Percentiles rank a stretch among this genome's conserved stretches.
These are phyloP conservation scores for Penicillium sp. DNA, from an alignment of 2,329 filamentous ascomycete genomes.

Conservation along the genomic window DNA sequence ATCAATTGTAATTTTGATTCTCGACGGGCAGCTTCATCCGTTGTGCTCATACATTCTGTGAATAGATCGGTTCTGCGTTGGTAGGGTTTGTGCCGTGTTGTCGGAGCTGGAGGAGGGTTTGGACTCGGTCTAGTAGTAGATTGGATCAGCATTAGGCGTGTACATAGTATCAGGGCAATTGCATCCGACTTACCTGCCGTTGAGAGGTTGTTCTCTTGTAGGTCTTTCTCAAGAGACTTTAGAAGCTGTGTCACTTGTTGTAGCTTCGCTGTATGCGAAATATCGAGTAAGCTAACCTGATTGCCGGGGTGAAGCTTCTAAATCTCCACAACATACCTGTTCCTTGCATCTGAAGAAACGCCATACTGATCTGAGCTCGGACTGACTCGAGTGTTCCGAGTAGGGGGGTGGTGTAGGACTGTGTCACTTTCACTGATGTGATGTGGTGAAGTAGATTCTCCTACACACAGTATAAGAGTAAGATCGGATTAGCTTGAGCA, in stretches of 20 bases:
- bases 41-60: constrained; percentile 60
- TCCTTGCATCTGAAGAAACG: constrained; percentile 26
- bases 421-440: neutral
- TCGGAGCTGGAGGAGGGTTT: constrained; percentile 65
- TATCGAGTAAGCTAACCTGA: neutral
- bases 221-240: constrained; percentile 60
- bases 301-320: neutral
- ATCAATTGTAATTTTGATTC: neutral
- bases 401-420: neutral
- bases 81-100: constrained; percentile 70
- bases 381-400: neutral
- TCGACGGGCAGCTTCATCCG: neutral
- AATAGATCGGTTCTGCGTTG: constrained; percentile 79
- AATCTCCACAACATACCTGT: constrained; percentile 24
- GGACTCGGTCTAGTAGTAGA: constrained; percentile 33
- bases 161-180: neutral
- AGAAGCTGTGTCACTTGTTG: constrained; percentile 67
- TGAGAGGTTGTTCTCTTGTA: constrained; percentile 59
- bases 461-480: neutral
- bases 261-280: constrained; percentile 60
- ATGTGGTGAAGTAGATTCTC: neutral
- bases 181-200: constrained; percentile 56
- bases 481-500: neutral
- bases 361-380: constrained; percentile 22
- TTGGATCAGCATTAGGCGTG: neutral